A percentile compares a stretch with the other conserved stretches of the same genome.
Evolutionary conservation across 2,329 filamentous ascomycete species (phyloP).

Genomic region (Gliomastix tumulicola): DNA sequence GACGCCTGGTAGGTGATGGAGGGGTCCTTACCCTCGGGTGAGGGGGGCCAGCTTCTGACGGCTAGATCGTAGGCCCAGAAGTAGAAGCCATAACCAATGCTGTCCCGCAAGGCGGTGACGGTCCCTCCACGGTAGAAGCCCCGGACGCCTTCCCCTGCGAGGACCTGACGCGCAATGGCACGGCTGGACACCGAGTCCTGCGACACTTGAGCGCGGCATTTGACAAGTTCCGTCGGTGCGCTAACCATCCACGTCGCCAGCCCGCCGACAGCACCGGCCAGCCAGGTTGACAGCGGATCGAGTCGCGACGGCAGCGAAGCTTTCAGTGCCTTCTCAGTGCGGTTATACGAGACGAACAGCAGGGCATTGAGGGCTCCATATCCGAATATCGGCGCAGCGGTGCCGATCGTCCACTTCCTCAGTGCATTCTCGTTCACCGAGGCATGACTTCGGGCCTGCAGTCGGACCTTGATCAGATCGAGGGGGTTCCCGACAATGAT

Average conservation of each 20-base stretch:
- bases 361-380: constrained; percentile 89
- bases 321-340: constrained; percentile 60
- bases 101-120: constrained; percentile 77
- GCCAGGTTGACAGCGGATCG: constrained; percentile 62
- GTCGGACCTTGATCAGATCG: constrained; percentile 55
- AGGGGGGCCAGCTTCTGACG: constrained; percentile 48
- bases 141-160: constrained; percentile 48
- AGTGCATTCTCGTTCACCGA: constrained; percentile 15
- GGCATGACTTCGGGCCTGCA: constrained; percentile 52
- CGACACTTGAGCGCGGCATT: constrained; percentile 74
- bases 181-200: constrained; percentile 46
- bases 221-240: constrained; percentile 84
- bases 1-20: constrained; percentile 37
- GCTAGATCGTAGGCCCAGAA: constrained; percentile 87
- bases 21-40: constrained; percentile 9
- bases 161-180: constrained; percentile 55
- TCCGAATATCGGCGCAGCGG: constrained; percentile 77
- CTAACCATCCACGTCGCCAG: constrained; percentile 81
- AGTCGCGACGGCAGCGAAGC: constrained; percentile 21
- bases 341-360: constrained; percentile 86
- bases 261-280: constrained; percentile 75
- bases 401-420: constrained; percentile 46
- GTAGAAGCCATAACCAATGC: constrained; percentile 94
- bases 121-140: constrained; percentile 77
- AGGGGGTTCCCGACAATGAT: constrained; percentile 88